phyloP scores from a whole-genome alignment of 768 basidiomycete genomes.

The Mrakia hoshinonis region DNA sequence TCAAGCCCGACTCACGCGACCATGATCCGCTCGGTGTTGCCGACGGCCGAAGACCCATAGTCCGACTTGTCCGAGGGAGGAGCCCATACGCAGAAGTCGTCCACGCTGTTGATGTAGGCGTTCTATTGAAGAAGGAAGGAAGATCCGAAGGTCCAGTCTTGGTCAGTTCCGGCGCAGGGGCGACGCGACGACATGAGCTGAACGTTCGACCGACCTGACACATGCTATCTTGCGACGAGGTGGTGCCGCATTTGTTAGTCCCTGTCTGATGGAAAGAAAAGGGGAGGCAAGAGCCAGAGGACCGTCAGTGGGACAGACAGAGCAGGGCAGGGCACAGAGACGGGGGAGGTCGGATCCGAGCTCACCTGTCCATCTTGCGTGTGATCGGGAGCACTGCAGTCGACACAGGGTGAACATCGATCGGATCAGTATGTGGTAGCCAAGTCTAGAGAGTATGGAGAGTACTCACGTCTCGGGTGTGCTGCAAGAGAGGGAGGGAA shows the following conservation, averaged over 20 bases:
- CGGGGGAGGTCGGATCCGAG: not conserved
- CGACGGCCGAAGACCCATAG: slow-evolving; percentile 46
- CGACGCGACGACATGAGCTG: not conserved
- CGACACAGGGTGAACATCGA: not conserved
- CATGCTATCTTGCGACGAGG: slow-evolving; percentile 2
- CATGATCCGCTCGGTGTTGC: slow-evolving; percentile 55
- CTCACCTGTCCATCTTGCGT: slow-evolving; percentile 12
- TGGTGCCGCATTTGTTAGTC: slow-evolving; percentile 23
- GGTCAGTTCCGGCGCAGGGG: not conserved
- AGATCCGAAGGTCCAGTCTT: not conserved
- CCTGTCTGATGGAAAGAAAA: slow-evolving; percentile 9
- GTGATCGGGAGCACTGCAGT: slow-evolving; percentile 5
- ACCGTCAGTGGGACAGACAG: too few relatives aligned
- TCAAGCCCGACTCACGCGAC: slow-evolving; percentile 46
- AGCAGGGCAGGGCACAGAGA: not conserved
- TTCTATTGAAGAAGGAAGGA: not conserved
- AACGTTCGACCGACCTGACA: slow-evolving; percentile 15
- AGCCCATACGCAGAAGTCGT: slow-evolving; percentile 29
- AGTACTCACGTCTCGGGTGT: slow-evolving; percentile 16
- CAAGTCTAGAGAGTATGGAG: not conserved
- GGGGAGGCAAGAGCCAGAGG: too few relatives aligned
- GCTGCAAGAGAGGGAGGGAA: not conserved
- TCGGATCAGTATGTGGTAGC: not conserved
- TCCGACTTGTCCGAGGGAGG: slow-evolving; percentile 28
- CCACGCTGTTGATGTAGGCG: slow-evolving; percentile 32